Base-by-base conservation (phyloP, 495 filamentous ascomycete genomes). In the Penicillium paxilli region DNA sequence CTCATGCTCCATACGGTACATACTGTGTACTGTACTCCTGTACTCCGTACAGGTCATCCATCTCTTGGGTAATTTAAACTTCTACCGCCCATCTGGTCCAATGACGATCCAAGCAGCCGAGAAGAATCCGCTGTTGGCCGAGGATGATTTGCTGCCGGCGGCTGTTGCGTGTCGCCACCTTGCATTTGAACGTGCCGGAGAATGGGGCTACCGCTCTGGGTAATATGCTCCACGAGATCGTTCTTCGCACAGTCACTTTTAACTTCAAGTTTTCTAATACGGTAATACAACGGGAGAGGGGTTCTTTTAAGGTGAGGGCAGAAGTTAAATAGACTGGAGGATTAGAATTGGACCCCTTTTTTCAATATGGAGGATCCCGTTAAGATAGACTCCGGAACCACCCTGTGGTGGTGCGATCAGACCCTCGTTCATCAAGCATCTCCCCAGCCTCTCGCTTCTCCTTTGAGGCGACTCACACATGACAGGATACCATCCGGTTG, bases 31-130 rank as follows among this genome's bases (percentile, higher is more conserved):
- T n/a, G 10, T 37, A 11, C 33, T 16, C 4, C 4, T 37, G 33
- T 16, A 37, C 8, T 42, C 17, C 19, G 8, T 42, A 42, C 40
- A 9, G 10, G 7, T 8, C 14, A 16, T 9, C n/a, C n/a, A 49
- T 37, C 8, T 26, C 23, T 22, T 44, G 46, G 19, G 58, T 65
- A 59, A 65, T 57, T 62, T 65, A 62, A 65, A 61, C 61, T 64
- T 64, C 59, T 65, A 51, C 59, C 54, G 57, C 58, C 51, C 59
- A 58, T 44, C 55, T 44, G 56, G 52, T 62, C 62, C 62, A 65
- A 65, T 65, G 59, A 62, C 38, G 55, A 65, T 59, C 55, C 49
- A 54, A 46, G 45, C 46, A 44, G 53, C 60, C 58, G 54, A 62
- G 54, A 58, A 58, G 44, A 49, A 47, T 28, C 54, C 52, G 49